Base-by-base conservation (phyloP, 345 rosid genomes). In the Rhizophora apiculata region DNA sequence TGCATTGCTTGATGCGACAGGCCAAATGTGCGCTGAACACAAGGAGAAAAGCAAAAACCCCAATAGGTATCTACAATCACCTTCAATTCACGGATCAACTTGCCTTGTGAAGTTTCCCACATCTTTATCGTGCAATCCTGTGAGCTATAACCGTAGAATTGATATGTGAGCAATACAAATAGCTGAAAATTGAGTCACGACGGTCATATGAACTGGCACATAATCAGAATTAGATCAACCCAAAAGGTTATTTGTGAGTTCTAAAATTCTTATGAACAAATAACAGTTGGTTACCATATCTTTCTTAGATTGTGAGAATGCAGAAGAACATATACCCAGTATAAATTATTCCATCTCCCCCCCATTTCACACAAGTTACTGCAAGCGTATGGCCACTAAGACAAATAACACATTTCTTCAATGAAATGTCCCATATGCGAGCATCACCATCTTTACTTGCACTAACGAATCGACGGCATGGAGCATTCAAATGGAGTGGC, bases 361-460 rank as follows among this genome's bases (percentile, higher is more conserved):
- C 96, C 99, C 99, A 95, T 76, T 92, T 95, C 52, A 95, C 99
- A 71, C 98, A 92, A 76, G 99, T 95, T 70, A 95, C 86, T 63
- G 98, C 97, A 81, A 88, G 92, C 8, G 91, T 88, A 70, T 95
- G 99, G 13, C 97, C 98, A 52, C 87, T 88, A 43, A 95, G 92
- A 84, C 85, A 82, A 52, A 95, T 90, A 39, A 89, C 73, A 77
- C 91, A 80, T 80, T 81, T 90, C 72, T 81, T 86, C 65, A 86
- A 71, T 43, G 92, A 72, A 69, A 89, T 46, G 71, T 92, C 99
- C 99, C 98, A 95, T 76, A 95, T 86, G 63, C 97, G 89, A 18
- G 99, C 99, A 87, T 92, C 96, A 11, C 98, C 98, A 88, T 95
- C 99, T 85, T 92, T 92, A 84, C 99, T 87, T 68, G 92, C 84